Evolutionary conservation across 495 filamentous ascomycete species (phyloP), one percentile per base, ranked within the genome.

Genomic region (Corynascus novoguineensis): DNA sequence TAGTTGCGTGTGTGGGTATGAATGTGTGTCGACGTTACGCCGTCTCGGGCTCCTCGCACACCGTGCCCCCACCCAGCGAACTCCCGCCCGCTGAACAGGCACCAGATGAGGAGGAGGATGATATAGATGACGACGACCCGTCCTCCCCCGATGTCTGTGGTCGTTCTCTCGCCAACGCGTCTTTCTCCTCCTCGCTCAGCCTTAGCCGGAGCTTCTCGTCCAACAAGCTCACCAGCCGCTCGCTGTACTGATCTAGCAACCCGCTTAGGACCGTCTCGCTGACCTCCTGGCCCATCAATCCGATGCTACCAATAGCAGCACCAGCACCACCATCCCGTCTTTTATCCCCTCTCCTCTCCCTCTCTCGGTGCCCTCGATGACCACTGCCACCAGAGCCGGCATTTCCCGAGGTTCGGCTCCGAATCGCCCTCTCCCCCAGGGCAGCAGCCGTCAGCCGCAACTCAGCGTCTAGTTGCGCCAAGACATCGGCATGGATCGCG

Each of bases 381-480:
- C 35, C 24, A 15, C 24, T 15, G 3, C 35, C 25, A n/a, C 19
- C 25, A 17, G 15, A 7, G 12, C 25, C 38, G 1, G 4, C 37
- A 10, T 8, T 21, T 17, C 35, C 32, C 21, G 9, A 55, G 17
- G 61, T 68, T 27, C 66, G 53, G 57, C 68, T 80, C 57, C 76
- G 68, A 41, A 78, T 73, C 27, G 76, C 78, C 52, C 77, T 74
- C 60, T 87, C 82, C 22, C 81, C 81, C 6, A 97, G 68, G 6
- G 84, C 85, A 7, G 86, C 78, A 1, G 84, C 79, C 0, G 91
- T 95, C 24, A 90, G 78, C 2, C 83, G 79, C 45, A 98, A 72
- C 68, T 95, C 92, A 35, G 84, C 80, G 57, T 93, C 88, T 6
- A 96, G 75, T 64, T 95, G 88, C 37, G 83, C 81, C 19, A 87